phyloP scores from a whole-genome alignment of 768 basidiomycete genomes.

The Tulasnella sp. region DNA sequence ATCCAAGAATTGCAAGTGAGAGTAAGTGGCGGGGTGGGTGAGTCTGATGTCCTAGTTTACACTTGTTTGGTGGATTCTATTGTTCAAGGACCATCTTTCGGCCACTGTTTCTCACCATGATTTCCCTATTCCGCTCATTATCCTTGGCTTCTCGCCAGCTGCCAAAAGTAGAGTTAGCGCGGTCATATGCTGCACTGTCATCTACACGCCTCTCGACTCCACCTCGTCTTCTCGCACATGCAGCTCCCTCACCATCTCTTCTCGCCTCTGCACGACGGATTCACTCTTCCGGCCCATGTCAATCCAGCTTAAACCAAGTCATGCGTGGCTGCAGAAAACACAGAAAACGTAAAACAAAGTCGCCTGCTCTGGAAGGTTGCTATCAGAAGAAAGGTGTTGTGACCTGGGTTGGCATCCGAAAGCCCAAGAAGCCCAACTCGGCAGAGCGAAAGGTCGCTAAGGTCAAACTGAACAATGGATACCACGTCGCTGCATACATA shows the following conservation, averaged over 20 bases:
- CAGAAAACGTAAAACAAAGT: conserved; percentile 43
- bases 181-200: background rate
- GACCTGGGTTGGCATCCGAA: conserved; percentile 64
- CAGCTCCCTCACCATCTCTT: background rate
- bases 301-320: conserved; percentile 77
- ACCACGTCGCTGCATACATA: conserved; percentile 85
- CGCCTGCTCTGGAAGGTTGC: conserved; percentile 69
- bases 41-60: background rate
- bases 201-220: background rate
- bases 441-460: conserved; percentile 95
- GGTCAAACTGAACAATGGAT: conserved; percentile 84
- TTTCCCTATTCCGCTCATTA: background rate
- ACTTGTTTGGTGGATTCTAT: background rate
- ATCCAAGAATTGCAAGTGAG: background rate
- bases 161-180: background rate
- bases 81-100: conserved; percentile 1
- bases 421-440: conserved; percentile 97
- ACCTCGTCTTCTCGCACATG: background rate
- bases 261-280: conserved; percentile 15
- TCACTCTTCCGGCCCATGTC: conserved; percentile 19
- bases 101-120: background rate
- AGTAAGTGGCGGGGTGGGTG: background rate
- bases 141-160: background rate
- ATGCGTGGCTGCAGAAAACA: conserved; percentile 54
- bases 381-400: conserved; percentile 92